These are phyloP conservation scores for Pestalotiopsis sp. DNA, from an alignment of 2,329 filamentous ascomycete species.

Conservation along the genomic window DNA sequence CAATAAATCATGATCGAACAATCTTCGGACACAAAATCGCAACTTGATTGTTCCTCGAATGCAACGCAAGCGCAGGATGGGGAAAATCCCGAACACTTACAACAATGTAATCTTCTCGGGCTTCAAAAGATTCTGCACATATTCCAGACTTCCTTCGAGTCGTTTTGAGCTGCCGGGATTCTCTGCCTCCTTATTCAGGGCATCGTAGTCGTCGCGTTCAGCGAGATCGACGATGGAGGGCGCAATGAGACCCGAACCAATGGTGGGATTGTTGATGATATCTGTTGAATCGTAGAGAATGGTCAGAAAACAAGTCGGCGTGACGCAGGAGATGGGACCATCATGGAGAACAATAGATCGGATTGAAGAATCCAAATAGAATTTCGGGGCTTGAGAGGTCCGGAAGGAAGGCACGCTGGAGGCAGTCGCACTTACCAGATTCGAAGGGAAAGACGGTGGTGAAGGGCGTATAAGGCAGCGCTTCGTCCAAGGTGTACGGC, in stretches of 20 bases:
- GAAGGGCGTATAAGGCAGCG: slow-evolving; percentile 79
- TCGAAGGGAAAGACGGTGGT: slow-evolving; percentile 79
- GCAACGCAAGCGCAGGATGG: background rate
- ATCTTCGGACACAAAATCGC: background rate
- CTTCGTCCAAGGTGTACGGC: slow-evolving; percentile 69
- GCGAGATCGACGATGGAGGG: slow-evolving; percentile 52
- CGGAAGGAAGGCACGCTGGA: slow-evolving; percentile 4
- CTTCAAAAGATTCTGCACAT: slow-evolving; percentile 73
- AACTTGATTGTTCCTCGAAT: background rate
- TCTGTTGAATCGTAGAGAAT: slow-evolving; percentile 40
- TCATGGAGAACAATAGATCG: background rate
- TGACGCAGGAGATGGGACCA: background rate
- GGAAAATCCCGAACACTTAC: slow-evolving; percentile 40
- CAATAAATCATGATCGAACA: slow-evolving; percentile 14
- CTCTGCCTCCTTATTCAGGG: slow-evolving; percentile 69
- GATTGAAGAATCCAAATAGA: background rate
- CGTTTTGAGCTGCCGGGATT: slow-evolving; percentile 61
- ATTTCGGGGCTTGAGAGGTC: background rate
- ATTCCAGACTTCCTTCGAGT: slow-evolving; percentile 70
- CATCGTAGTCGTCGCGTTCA: slow-evolving; percentile 57
- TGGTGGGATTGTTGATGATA: slow-evolving; percentile 64
- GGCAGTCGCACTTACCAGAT: slow-evolving; percentile 54
- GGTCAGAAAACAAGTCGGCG: slow-evolving; percentile 12
- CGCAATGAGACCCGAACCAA: slow-evolving; percentile 56
- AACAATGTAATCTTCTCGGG: slow-evolving; percentile 70